phyloP scores from a whole-genome alignment of 2,329 filamentous ascomycete species.

The Colletotrichum sidae region DNA sequence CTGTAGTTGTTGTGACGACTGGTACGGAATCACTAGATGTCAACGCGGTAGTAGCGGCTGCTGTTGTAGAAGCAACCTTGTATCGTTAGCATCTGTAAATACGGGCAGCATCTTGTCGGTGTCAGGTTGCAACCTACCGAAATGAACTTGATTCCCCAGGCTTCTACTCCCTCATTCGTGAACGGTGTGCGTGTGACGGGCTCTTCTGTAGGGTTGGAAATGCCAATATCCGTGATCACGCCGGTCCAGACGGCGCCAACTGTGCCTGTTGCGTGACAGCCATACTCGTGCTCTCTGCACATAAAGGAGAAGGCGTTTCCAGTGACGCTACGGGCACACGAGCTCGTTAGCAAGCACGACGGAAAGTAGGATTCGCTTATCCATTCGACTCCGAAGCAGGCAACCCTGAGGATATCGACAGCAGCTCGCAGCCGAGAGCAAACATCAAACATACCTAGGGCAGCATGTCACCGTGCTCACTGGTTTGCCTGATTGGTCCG shows the following conservation, averaged over 20 bases:
- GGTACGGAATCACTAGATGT: no score
- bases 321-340: conserved; percentile 7
- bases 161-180: conserved; percentile 12
- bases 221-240: conserved; percentile 20
- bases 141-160: conserved; percentile 31
- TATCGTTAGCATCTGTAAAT: no score
- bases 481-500: not conserved
- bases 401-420: no score
- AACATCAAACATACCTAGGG: conserved; percentile 19
- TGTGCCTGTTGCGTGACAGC: conserved; percentile 22
- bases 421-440: not conserved
- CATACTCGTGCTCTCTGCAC: conserved; percentile 31
- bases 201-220: conserved; percentile 13
- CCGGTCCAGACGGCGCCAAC: conserved; percentile 22
- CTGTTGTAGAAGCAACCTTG: no score
- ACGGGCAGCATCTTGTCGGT: no score
- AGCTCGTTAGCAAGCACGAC: not conserved
- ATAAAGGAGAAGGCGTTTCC: conserved; percentile 28
- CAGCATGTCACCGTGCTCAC: conserved; percentile 35
- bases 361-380: no score
- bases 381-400: no score
- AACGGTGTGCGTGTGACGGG: conserved; percentile 17
- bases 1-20: no score
- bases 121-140: conserved; percentile 10
- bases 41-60: no score